A percentile compares a stretch with the other conserved stretches of the same genome.
Conservation (phyloP, 2,329 filamentous ascomycete genomes). For the Nemania diffusa region DNA sequence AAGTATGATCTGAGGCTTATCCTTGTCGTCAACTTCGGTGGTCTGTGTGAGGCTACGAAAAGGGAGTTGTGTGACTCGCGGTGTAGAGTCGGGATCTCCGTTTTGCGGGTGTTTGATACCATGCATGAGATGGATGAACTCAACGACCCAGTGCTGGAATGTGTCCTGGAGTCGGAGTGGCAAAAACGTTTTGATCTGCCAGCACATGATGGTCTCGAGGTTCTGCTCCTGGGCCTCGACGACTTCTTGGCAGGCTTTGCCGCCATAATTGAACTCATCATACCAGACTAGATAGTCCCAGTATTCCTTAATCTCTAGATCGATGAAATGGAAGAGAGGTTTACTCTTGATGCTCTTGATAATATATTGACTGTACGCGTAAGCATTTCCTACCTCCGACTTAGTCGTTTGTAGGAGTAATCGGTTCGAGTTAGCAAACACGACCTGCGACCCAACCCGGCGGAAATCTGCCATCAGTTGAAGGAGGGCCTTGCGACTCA, state of each 20-base stretch:
- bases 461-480: slow-evolving; percentile 98
- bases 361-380: slow-evolving; percentile 96
- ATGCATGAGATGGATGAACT: slow-evolving; percentile 97
- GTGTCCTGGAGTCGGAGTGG: slow-evolving; percentile 81
- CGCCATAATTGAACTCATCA: slow-evolving; percentile 98
- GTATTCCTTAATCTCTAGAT: slow-evolving; percentile 97
- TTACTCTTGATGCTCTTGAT: slow-evolving; percentile 97
- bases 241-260: slow-evolving; percentile 88
- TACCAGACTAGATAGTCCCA: slow-evolving; percentile 99
- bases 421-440: slow-evolving; percentile 92
- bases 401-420: slow-evolving; percentile 96
- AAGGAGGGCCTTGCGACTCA: slow-evolving; percentile 96
- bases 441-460: slow-evolving; percentile 90
- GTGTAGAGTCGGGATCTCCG: slow-evolving; percentile 62
- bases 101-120: slow-evolving; percentile 75
- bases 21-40: slow-evolving; percentile 65
- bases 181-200: slow-evolving; percentile 93
- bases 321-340: slow-evolving; percentile 95
- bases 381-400: slow-evolving; percentile 94
- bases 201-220: slow-evolving; percentile 95
- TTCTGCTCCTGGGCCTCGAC: slow-evolving; percentile 77
- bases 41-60: slow-evolving; percentile 62
- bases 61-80: slow-evolving; percentile 68
- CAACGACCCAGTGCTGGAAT: slow-evolving; percentile 92
- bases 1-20: slow-evolving; percentile 73